Percentiles rank a stretch among this genome's conserved stretches.
These are phyloP conservation scores for Priceomyces fermenticarens DNA, from an alignment of 805 yeast species.

Conservation along the genomic window DNA sequence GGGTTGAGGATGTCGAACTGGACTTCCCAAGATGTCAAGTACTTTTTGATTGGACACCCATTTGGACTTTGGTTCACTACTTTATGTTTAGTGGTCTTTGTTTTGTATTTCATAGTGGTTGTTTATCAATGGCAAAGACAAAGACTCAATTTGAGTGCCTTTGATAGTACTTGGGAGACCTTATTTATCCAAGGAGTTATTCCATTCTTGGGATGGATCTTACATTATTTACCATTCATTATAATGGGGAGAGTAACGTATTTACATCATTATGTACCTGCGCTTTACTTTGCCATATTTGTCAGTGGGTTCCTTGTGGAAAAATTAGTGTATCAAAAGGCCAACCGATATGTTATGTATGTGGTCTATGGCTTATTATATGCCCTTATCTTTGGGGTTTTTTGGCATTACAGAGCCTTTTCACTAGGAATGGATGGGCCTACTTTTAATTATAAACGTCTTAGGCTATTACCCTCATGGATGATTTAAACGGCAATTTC, in stretches of 20 bases:
- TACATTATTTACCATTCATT: constrained; percentile 40
- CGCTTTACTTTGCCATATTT: constrained; percentile 62
- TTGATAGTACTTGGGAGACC: constrained; percentile 25
- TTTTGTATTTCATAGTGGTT: constrained; percentile 15
- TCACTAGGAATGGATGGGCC: constrained; percentile 72
- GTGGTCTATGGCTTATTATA: constrained; percentile 46
- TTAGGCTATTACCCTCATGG: constrained; percentile 29
- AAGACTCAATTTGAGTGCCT: constrained; percentile 13
- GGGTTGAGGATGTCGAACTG: constrained; percentile 79
- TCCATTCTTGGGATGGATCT: constrained; percentile 38
- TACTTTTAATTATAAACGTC: constrained; percentile 23
- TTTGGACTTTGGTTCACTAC: constrained; percentile 64
- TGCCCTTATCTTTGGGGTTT: constrained; percentile 51
- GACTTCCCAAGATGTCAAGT: constrained; percentile 57
- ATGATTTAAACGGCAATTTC: constrained; percentile 8
- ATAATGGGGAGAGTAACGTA: constrained; percentile 44
- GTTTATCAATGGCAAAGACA: constrained; percentile 34
- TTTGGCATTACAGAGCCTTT: constrained; percentile 61
- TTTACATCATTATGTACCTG: constrained; percentile 45
- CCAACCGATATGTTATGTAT: constrained; percentile 11
- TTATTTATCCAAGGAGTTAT: constrained; percentile 29
- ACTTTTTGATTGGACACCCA: constrained; percentile 73
- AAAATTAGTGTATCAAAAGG: constrained; percentile 17
- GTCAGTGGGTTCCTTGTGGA: constrained; percentile 63
- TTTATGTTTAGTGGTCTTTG: constrained; percentile 17